A percentile compares a stretch with the other conserved stretches of the same genome.
These are phyloP conservation scores for Phytophthora sp. DNA, from an alignment of 352 stramenopile species.

Conservation along the genomic window DNA sequence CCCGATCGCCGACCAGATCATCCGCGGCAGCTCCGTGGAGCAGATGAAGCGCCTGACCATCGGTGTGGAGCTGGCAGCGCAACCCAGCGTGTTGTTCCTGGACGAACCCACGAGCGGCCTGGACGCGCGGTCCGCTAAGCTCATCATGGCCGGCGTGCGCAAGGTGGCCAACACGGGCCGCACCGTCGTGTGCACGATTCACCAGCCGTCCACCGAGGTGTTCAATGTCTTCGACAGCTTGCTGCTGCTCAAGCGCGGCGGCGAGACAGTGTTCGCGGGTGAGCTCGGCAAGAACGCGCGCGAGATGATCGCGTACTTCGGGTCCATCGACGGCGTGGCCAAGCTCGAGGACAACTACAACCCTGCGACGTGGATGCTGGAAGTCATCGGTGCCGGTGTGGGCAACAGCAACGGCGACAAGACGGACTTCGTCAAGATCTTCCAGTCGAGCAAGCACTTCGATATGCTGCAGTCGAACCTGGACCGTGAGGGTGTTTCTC, in stretches of 20 bases:
- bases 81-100: slow-evolving; percentile 29
- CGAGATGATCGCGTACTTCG: too few relatives aligned
- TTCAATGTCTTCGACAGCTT: slow-evolving; percentile 54
- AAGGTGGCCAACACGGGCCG: slow-evolving; percentile 82
- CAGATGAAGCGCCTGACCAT: slow-evolving; percentile 46
- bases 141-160: slow-evolving; percentile 86
- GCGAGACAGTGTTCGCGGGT: slow-evolving; percentile 58
- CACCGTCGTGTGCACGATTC: too few relatives aligned
- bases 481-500: slow-evolving; percentile 36
- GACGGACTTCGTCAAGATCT: too few relatives aligned
- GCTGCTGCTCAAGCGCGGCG: slow-evolving; percentile 36
- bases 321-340: too few relatives aligned
- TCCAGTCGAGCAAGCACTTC: slow-evolving; percentile 26
- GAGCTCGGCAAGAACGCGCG: slow-evolving; percentile 45
- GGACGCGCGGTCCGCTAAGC: slow-evolving; percentile 87
- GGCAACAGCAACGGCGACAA: slow-evolving; percentile 29
- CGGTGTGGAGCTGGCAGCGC: slow-evolving; percentile 25
- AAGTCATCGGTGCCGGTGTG: slow-evolving; percentile 56
- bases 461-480: slow-evolving; percentile 34
- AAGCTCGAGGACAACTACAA: too few relatives aligned
- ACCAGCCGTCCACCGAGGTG: slow-evolving; percentile 79
- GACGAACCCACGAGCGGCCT: slow-evolving; percentile 91
- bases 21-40: slow-evolving; percentile 42
- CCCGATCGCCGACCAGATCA: slow-evolving; percentile 33
- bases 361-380: slow-evolving; percentile 39